These are phyloP conservation scores for Aspergillus pseudoviridinutans DNA, from an alignment of 2,329 filamentous ascomycete genomes.

Conservation along the genomic window DNA sequence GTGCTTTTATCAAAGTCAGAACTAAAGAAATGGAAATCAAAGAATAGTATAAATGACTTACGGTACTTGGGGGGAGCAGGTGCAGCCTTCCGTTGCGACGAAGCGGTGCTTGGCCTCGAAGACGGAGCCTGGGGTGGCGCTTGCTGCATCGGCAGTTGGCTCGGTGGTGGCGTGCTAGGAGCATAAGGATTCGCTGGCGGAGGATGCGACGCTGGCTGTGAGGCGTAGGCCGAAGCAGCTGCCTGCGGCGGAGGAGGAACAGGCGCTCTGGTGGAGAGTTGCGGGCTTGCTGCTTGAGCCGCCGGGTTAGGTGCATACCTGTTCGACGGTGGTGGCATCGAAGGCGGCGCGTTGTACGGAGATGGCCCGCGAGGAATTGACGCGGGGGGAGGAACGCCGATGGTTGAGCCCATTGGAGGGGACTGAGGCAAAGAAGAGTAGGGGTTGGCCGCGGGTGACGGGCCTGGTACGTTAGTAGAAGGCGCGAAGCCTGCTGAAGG, in stretches of 20 bases:
- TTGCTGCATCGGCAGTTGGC: conserved; percentile 25
- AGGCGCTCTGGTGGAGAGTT: conserved; percentile 43
- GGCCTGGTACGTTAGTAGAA: conserved; percentile 61
- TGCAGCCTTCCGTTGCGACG: conserved; percentile 46
- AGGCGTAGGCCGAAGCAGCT: conserved; percentile 54
- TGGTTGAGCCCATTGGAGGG: conserved; percentile 38
- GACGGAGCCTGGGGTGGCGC: conserved; percentile 35
- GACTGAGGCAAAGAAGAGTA: conserved; percentile 39
- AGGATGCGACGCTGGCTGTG: conserved; percentile 41
- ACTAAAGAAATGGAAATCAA: not conserved
- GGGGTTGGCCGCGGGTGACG: conserved; percentile 45
- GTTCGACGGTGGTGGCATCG: conserved; percentile 64
- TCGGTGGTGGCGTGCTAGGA: conserved; percentile 46
- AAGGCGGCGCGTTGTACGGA: conserved; percentile 78
- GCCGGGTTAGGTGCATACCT: conserved; percentile 69
- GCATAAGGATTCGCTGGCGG: conserved; percentile 42
- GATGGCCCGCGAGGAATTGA: conserved; percentile 68
- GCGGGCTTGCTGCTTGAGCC: conserved; percentile 49
- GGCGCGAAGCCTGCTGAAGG: conserved; percentile 54
- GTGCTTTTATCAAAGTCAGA: conserved; percentile 34
- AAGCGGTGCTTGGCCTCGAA: conserved; percentile 46
- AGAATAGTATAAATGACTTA: conserved; percentile 35
- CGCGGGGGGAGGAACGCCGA: conserved; percentile 50
- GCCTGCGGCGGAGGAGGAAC: conserved; percentile 47
- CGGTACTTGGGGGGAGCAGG: conserved; percentile 64